phyloP scores from a whole-genome alignment of 768 basidiomycete species.

The Tylopilus subfusipes region DNA sequence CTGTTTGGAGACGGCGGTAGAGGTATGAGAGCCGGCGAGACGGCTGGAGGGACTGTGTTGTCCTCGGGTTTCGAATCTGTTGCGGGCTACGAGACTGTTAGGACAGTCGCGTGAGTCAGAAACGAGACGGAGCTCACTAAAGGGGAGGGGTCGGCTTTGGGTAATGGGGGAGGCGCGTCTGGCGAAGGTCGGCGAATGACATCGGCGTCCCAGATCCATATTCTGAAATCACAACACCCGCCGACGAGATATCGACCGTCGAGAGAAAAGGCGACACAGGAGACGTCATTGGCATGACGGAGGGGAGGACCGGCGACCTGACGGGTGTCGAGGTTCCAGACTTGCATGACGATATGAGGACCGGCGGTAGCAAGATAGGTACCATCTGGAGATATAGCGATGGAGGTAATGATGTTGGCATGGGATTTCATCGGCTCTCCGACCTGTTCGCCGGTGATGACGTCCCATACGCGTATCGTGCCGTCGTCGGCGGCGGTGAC shows the following conservation, averaged over 20 bases:
- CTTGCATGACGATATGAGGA: slow-evolving; percentile 27
- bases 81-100: slow-evolving; percentile 11
- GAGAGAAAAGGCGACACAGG: slow-evolving; percentile 32
- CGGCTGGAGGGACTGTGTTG: background rate
- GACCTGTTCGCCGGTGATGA: slow-evolving; percentile 26
- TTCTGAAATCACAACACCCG: slow-evolving; percentile 28
- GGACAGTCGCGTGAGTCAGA: background rate
- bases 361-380: slow-evolving; percentile 32
- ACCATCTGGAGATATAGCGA: slow-evolving; percentile 32
- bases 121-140: slow-evolving; percentile 8
- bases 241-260: slow-evolving; percentile 28
- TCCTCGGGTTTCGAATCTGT: slow-evolving; percentile 5
- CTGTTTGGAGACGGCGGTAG: slow-evolving; percentile 23
- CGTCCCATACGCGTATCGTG: slow-evolving; percentile 33
- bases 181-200: slow-evolving; percentile 18
- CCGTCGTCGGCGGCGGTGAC: slow-evolving; percentile 30
- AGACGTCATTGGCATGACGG: slow-evolving; percentile 28
- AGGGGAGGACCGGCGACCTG: slow-evolving; percentile 18
- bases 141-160: slow-evolving; percentile 6
- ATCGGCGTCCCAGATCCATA: slow-evolving; percentile 29
- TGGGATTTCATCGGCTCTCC: slow-evolving; percentile 31
- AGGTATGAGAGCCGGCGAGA: slow-evolving; percentile 21
- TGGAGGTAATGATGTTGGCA: slow-evolving; percentile 28
- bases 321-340: slow-evolving; percentile 29
- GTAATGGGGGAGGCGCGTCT: slow-evolving; percentile 7